Evolutionary conservation across 805 yeast species (phyloP).

Genomic region (Yamadazyma tumulicola): DNA sequence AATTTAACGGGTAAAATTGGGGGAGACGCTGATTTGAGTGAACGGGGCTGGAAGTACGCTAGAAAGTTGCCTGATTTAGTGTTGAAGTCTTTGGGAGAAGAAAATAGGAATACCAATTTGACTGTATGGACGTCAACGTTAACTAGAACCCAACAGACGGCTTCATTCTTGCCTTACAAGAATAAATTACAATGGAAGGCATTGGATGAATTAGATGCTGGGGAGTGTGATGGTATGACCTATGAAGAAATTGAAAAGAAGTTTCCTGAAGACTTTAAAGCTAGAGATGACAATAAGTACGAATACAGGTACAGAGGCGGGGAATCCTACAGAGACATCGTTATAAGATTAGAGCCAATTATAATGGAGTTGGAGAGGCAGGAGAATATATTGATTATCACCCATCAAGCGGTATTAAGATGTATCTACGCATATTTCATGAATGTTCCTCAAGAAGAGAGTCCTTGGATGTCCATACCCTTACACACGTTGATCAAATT

Average conservation of each 20-base stretch:
- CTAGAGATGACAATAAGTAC: constrained; percentile 92
- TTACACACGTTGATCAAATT: constrained; percentile 89
- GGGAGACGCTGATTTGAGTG: constrained; percentile 84
- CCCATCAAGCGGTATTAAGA: constrained; percentile 96
- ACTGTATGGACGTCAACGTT: constrained; percentile 97
- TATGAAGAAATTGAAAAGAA: constrained; percentile 83
- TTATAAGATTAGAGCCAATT: constrained; percentile 90
- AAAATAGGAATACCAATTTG: constrained; percentile 48
- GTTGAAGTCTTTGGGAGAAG: constrained; percentile 57
- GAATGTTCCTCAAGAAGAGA: constrained; percentile 96
- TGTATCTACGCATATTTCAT: constrained; percentile 97
- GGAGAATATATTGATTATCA: constrained; percentile 90
- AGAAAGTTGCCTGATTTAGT: constrained; percentile 75
- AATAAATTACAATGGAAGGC: constrained; percentile 91
- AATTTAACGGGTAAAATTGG: constrained; percentile 94
- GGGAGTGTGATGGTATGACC: constrained; percentile 95
- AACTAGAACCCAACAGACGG: constrained; percentile 89
- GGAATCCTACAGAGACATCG: constrained; percentile 94
- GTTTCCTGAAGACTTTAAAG: constrained; percentile 93
- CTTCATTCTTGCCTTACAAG: constrained; percentile 73
- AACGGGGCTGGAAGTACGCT: constrained; percentile 83
- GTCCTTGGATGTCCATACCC: constrained; percentile 99
- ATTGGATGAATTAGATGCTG: constrained; percentile 93
- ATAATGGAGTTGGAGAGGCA: constrained; percentile 98
- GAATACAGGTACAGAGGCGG: constrained; percentile 97